Conservation (phyloP, 1,284 basidiomycete genomes). For the Fomitopsis schrenkii region DNA sequence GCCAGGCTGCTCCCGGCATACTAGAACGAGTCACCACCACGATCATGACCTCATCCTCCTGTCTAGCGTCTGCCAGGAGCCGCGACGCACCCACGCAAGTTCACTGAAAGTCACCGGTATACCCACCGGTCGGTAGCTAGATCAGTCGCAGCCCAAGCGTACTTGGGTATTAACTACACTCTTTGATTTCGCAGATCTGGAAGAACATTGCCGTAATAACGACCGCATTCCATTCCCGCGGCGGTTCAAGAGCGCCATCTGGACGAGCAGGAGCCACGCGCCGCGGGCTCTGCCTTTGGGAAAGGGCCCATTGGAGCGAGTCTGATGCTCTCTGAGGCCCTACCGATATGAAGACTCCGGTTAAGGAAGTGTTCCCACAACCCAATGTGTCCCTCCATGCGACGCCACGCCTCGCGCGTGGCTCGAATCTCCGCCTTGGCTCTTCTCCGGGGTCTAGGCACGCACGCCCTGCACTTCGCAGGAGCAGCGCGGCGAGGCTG, state of each 20-base stretch:
- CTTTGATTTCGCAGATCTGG: not conserved
- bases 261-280: not conserved
- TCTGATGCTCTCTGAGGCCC: not conserved
- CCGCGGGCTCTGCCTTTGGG: not conserved
- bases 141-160: not conserved
- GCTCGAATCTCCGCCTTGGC: not conserved
- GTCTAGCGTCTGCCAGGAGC: slow-evolving; percentile 11
- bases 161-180: not conserved
- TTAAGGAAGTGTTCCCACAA: not conserved
- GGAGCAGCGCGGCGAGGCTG: not conserved
- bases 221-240: not conserved
- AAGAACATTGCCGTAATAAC: not conserved
- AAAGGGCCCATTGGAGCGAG: not conserved
- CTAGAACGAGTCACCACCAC: slow-evolving; percentile 2
- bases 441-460: slow-evolving; percentile 5
- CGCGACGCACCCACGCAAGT: not conserved
- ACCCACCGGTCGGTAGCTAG: slow-evolving; percentile 1
- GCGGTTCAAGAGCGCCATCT: not conserved
- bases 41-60: slow-evolving; percentile 15
- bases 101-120: not conserved
- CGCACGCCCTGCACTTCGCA: not conserved
- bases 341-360: not conserved
- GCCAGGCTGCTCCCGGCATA: slow-evolving; percentile 10
- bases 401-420: slow-evolving; percentile 1
- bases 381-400: not conserved